Evolutionary conservation across 129 eudicot species (phyloP).

Genomic region (Saposhnikovia divaricata): DNA sequence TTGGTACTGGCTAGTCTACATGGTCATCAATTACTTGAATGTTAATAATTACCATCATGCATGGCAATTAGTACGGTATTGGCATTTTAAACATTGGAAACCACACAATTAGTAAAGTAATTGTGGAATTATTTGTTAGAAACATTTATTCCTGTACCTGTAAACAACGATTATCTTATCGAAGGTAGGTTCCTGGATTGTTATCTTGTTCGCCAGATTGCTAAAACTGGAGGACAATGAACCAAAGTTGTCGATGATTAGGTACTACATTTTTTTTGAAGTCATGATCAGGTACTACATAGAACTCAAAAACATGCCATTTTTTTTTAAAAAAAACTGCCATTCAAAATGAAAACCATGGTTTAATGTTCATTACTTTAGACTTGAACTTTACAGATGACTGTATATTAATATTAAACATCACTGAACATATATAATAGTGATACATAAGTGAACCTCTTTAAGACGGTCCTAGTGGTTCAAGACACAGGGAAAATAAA

Average conservation of each 20-base stretch:
- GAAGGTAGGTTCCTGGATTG: conserved; percentile 96
- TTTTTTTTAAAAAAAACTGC: not conserved
- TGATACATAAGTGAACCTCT: not conserved
- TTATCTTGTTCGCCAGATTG: conserved; percentile 57
- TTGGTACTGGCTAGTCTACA: conserved; percentile 61
- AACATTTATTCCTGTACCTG: conserved; percentile 49
- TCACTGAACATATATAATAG: not conserved
- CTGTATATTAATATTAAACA: no score
- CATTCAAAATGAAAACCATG: not conserved
- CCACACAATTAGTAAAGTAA: not conserved
- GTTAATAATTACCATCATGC: conserved; percentile 6
- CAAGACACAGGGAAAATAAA: not conserved
- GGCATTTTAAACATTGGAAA: not conserved
- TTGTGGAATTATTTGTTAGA: not conserved
- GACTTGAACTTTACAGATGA: not conserved
- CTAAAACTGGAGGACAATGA: conserved; percentile 40
- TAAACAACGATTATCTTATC: conserved; percentile 94
- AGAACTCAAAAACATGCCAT: conserved; percentile 3
- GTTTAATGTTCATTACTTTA: not conserved
- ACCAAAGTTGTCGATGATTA: conserved; percentile 9
- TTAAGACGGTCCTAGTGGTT: not conserved
- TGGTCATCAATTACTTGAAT: conserved; percentile 1
- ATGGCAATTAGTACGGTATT: not conserved
- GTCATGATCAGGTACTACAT: conserved; percentile 1
- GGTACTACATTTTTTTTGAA: not conserved